Percentiles rank a stretch among this genome's conserved stretches.
These are phyloP conservation scores for Gossypium gossypioides DNA, from an alignment of 441 rosid genomes.

Conservation along the genomic window DNA sequence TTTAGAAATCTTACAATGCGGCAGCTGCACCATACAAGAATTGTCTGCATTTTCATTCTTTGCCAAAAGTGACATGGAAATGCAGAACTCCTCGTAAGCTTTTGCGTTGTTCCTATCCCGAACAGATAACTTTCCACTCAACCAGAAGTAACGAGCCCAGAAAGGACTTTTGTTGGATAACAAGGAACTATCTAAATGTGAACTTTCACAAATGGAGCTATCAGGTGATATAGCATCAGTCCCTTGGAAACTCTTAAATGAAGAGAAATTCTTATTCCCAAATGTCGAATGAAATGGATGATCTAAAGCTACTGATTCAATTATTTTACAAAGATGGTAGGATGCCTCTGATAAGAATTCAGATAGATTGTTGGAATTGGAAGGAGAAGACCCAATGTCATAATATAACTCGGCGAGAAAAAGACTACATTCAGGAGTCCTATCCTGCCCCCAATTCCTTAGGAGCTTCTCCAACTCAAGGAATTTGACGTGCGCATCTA, in stretches of 20 bases:
- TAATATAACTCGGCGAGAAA: constrained; percentile 86
- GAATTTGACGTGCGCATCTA: constrained; percentile 51
- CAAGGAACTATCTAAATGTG: constrained; percentile 22
- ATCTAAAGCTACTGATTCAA: constrained; percentile 77
- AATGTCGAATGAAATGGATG: constrained; percentile 36
- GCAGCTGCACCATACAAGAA: constrained; percentile 41
- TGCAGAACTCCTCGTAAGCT: constrained; percentile 65
- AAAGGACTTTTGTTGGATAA: constrained; percentile 42
- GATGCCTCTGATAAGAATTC: constrained; percentile 63
- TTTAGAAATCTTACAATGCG: constrained; percentile 58
- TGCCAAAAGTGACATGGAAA: constrained; percentile 57
- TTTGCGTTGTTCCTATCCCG: constrained; percentile 68
- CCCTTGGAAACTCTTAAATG: constrained; percentile 31
- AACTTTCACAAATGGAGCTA: constrained; percentile 19
- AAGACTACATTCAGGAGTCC: constrained; percentile 81
- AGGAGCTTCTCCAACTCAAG: constrained; percentile 80
- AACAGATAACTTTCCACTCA: constrained; percentile 79
- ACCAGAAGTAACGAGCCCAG: constrained; percentile 88
- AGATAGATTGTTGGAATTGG: constrained; percentile 39
- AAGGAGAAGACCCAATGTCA: constrained; percentile 56
- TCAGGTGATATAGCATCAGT: constrained; percentile 23
- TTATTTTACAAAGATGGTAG: constrained; percentile 83
- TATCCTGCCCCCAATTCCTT: constrained; percentile 77
- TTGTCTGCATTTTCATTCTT: constrained; percentile 32
- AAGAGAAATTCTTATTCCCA: constrained; percentile 29